Conservation (phyloP, 2,329 filamentous ascomycete genomes). For the Ceratocystis smalleyi region DNA sequence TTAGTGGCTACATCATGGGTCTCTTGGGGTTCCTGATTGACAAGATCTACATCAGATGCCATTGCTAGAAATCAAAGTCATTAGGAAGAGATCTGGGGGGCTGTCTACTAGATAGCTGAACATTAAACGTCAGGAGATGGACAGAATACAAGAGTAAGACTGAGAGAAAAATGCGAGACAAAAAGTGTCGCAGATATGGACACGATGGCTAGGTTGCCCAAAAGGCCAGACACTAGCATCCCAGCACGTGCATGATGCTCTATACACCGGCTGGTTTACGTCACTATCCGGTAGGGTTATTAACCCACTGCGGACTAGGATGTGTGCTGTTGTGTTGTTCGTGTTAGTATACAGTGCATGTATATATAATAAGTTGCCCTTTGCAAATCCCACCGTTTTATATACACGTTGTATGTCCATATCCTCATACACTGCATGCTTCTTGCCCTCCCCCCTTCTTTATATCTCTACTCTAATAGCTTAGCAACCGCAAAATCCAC, state of each 20-base stretch:
- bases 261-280: not conserved
- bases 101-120: too few relatives aligned
- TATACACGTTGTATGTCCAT: too few relatives aligned
- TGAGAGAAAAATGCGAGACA: not conserved
- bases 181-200: not conserved
- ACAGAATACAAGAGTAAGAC: too few relatives aligned
- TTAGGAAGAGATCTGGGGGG: not conserved
- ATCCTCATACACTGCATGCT: too few relatives aligned
- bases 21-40: not conserved
- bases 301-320: not conserved
- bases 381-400: too few relatives aligned
- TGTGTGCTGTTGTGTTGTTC: not conserved
- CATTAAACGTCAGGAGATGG: too few relatives aligned
- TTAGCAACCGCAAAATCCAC: conserved; percentile 26
- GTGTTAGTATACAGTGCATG: too few relatives aligned
- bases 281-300: not conserved
- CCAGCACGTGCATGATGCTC: too few relatives aligned
- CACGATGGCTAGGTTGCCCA: not conserved
- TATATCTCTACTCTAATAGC: not conserved
- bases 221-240: too few relatives aligned
- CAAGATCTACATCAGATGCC: not conserved
- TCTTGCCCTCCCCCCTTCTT: too few relatives aligned
- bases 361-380: too few relatives aligned
- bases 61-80: not conserved
- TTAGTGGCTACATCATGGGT: not conserved